These are phyloP conservation scores for Serendipita sp. DNA, from an alignment of 768 basidiomycete species.

Conservation along the genomic window DNA sequence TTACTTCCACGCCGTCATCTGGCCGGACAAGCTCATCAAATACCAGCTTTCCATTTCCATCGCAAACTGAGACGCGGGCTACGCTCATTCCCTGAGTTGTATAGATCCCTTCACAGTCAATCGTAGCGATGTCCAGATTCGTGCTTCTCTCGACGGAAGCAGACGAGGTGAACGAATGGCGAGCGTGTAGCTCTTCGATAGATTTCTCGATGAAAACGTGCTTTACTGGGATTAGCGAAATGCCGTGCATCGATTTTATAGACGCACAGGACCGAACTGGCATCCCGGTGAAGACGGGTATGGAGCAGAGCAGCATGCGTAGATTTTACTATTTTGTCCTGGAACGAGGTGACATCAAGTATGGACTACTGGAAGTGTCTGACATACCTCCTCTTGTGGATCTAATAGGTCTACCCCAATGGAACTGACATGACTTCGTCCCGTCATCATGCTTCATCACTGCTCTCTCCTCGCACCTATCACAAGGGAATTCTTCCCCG, in stretches of 20 bases:
- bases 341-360: neutral
- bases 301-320: conserved; percentile 63
- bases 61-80: conserved; percentile 79
- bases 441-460: conserved; percentile 45
- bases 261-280: conserved; percentile 36
- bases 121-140: conserved; percentile 61
- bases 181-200: conserved; percentile 47
- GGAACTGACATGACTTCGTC: conserved; percentile 52
- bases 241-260: neutral
- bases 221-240: neutral
- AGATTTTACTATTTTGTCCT: conserved; percentile 58
- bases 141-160: conserved; percentile 20
- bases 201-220: conserved; percentile 85
- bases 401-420: conserved; percentile 53
- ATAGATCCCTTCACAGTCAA: conserved; percentile 97
- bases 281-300: conserved; percentile 52
- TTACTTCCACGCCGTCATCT: conserved; percentile 64
- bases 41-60: conserved; percentile 53
- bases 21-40: conserved; percentile 72
- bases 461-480: conserved; percentile 60
- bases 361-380: neutral
- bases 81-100: conserved; percentile 85
- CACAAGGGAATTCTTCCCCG: conserved; percentile 49
- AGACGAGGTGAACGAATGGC: conserved; percentile 50
- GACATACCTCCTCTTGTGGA: neutral